Evolutionary conservation across 2,329 filamentous ascomycete genomes (phyloP), one percentile per base, ranked within the genome.

Genomic region (Scleromitrula shiraiana): DNA sequence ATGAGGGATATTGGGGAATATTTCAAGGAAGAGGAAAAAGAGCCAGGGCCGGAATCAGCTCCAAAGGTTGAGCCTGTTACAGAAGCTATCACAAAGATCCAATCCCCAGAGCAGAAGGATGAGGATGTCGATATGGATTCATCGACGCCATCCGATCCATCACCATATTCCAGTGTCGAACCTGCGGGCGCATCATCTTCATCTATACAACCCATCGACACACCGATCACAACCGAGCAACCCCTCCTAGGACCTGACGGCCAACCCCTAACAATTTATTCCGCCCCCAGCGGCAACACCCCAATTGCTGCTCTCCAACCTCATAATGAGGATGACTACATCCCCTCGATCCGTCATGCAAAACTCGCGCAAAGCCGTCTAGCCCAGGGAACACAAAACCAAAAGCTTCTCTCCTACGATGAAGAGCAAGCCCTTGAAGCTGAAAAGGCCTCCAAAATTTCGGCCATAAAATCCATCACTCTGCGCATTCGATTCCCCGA

Each of bases 401-500:
- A 77, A 53, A 82, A 88, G 17, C 77, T 97, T 1, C 78, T 79
- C 5, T 94, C 88, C 1, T 89, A 97, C 66, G 80, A 78, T 27
- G 91, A 97, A 63, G 71, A 94, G 9, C 83, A 81, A 29, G 81
- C 82, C 20, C 80, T 82, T 55, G 82, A 80, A 27, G 72, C 77
- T 5, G 81, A 78, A 19, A 80, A 83, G 44, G 76, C 78, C 39
- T 80, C 82, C 24, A 82, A 74, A 53, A 70, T 89, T 1, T 76
- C 82, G 5, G 74, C 77, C 5, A 74, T 90, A 51, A 79, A 77
- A 42, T 77, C 78, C 26, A 77, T 95, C 26, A 75, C 80, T 23
- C 74, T 97, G 54, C 88, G 86, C 55, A 77, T 96, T 41, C 84
- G 90, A 22, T 90, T 96, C 58, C 91, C 91, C 0, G 90, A 97